A percentile compares a stretch with the other conserved stretches of the same genome.
Evolutionary conservation across 768 basidiomycete genomes (phyloP).

Genomic region (Suillus spraguei): DNA sequence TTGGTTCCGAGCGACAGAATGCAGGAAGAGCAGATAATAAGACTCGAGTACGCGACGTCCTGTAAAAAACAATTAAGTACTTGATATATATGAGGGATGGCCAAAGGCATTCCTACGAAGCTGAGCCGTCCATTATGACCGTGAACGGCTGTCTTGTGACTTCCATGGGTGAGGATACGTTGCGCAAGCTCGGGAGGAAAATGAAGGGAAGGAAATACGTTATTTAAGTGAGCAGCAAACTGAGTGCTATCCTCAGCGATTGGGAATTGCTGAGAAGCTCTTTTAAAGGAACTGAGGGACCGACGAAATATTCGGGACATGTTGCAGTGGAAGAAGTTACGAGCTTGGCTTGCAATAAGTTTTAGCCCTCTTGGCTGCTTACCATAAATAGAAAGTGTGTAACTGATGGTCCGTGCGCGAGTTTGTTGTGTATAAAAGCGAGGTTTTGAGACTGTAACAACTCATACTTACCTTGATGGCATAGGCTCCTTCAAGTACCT

Average conservation of each 20-base stretch:
- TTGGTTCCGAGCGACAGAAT: constrained; percentile 50
- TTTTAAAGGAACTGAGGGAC: constrained; percentile 5
- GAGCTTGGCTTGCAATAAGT: constrained; percentile 1
- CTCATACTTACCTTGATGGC: constrained; percentile 71
- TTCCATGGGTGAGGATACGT: constrained; percentile 77
- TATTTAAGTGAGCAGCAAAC: constrained; percentile 58
- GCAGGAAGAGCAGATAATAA: constrained; percentile 73
- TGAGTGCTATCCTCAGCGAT: constrained; percentile 22
- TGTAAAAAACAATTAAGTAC: constrained; percentile 26
- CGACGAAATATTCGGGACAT: constrained; percentile 9
- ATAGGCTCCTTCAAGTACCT: constrained; percentile 53
- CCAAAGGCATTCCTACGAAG: constrained; percentile 65
- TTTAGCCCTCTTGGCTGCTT: neutral
- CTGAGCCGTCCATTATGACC: constrained; percentile 75
- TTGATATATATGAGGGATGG: neutral
- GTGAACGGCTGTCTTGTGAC: constrained; percentile 62
- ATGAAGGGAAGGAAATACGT: constrained; percentile 62
- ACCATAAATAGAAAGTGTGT: neutral
- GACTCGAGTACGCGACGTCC: constrained; percentile 79
- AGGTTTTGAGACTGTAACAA: fast-evolving
- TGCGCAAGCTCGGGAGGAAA: constrained; percentile 73
- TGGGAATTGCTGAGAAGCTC: neutral
- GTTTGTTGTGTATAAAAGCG: constrained; percentile 14
- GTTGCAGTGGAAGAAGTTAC: neutral
- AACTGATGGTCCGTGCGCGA: constrained; percentile 28